A percentile compares a stretch with the other conserved stretches of the same genome.
phyloP scores from a whole-genome alignment of 345 rosid species.

The Eucalyptus polybractea region DNA sequence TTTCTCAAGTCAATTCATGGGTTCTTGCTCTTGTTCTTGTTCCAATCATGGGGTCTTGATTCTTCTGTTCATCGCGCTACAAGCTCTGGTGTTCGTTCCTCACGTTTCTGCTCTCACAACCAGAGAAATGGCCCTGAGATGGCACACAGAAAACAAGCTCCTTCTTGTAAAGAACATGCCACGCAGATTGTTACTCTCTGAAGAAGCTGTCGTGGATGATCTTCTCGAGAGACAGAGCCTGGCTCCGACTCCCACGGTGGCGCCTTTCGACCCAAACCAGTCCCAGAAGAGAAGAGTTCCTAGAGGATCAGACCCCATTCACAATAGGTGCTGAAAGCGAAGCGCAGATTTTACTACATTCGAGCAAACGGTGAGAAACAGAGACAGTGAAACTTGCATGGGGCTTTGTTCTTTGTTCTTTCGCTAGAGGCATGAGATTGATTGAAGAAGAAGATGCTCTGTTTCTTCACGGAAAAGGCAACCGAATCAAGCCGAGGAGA shows the following conservation, averaged over 20 bases:
- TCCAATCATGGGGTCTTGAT: not conserved
- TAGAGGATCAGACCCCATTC: conserved; percentile 92
- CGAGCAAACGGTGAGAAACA: not conserved
- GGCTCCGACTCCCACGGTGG: conserved; percentile 44
- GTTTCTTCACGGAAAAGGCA: not conserved
- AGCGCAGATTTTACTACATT: not conserved
- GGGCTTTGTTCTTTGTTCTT: not conserved
- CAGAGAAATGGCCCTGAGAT: conserved; percentile 28
- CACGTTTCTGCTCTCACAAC: conserved; percentile 19
- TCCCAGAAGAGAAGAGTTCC: conserved; percentile 57
- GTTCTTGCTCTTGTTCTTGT: not conserved
- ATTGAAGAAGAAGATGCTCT: not conserved
- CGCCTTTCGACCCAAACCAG: conserved; percentile 39
- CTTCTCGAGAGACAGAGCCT: not conserved
- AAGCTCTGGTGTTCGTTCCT: conserved; percentile 22
- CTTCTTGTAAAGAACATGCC: not conserved
- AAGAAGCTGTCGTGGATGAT: conserved; percentile 5
- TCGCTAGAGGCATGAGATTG: not conserved
- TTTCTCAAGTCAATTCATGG: not conserved
- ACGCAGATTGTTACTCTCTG: not conserved
- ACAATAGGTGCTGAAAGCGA: conserved; percentile 42
- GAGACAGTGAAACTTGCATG: not conserved
- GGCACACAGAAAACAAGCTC: not conserved
- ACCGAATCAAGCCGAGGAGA: not conserved
- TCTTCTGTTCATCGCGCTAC: not conserved